Base-by-base conservation (phyloP, 495 filamentous ascomycete genomes). In the Penicillium argentinense region DNA sequence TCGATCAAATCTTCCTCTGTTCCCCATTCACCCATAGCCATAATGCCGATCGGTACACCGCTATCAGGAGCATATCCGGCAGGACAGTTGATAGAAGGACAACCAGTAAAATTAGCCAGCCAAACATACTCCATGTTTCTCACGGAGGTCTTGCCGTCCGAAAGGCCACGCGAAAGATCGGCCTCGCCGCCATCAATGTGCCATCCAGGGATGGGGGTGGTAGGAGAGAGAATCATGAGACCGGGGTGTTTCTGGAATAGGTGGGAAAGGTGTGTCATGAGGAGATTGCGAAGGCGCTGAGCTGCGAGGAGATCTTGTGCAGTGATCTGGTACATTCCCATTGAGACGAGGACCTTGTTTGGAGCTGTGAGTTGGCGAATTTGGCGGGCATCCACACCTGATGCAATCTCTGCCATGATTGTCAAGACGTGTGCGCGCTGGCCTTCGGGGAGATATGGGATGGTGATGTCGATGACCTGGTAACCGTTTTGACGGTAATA, bases 21-120 rank as follows among this genome's bases (percentile, higher is more conserved):
- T 0, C 90, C 90, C 92, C 92, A 96, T 66, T 95, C 87, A 0
- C 78, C 83, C 82, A 92, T 88, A 2, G 83, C 92, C 87, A 91
- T 92, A 44, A 96, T 45, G n/a, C 89, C 89, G 18, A 96, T 74
- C 1, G 92, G 91, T 9, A 90, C 68, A 25, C 43, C 78, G 68
- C 42, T 73, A 51, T 37, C 80, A 16, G 59, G 63, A 14, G 67
- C 78, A 68, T 88, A 93, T 0, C 89, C 92, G 1, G 84, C 86
- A 0, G 92, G 92, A 33, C 83, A 77, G 33, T 57, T 84, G n/a
- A 96, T 82, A 7, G 87, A 80, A 0, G 92, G 92, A 51, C 83
- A 85, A 0, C 92, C 92, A 1, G 68, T 79, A 49, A 87, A 85
- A 57, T 97, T 97, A 5, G 92, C 89, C 34, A 92, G 62, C 82